These are phyloP conservation scores for Parsonsia alboflavescens DNA, from an alignment of 257 asterid genomes.

Conservation along the genomic window DNA sequence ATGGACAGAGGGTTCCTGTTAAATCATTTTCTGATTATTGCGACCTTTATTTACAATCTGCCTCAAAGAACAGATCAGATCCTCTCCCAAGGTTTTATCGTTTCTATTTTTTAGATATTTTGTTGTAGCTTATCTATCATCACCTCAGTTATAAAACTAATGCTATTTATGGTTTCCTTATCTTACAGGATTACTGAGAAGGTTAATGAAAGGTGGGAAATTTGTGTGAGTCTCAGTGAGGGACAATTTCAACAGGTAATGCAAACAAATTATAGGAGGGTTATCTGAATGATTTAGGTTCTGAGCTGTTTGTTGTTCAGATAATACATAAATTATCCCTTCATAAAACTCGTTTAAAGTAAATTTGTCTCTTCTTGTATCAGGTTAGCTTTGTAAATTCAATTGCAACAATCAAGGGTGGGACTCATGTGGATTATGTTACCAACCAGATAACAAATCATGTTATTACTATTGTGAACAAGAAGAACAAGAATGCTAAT, in stretches of 20 bases:
- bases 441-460: constrained; percentile 81
- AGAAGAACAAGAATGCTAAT: constrained; percentile 66
- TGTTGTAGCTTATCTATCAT: constrained; percentile 1
- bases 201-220: constrained; percentile 86
- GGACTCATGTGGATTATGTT: constrained; percentile 93
- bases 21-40: constrained; percentile 74
- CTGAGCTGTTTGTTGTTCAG: not conserved
- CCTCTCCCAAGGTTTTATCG: constrained; percentile 46
- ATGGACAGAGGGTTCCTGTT: constrained; percentile 63
- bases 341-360: not conserved
- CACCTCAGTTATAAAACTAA: not conserved
- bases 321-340: not conserved
- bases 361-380: not conserved
- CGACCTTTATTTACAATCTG: constrained; percentile 64
- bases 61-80: constrained; percentile 39
- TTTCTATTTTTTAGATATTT: not conserved
- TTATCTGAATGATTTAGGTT: not conserved
- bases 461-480: constrained; percentile 61
- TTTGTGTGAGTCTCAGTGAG: constrained; percentile 83
- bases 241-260: constrained; percentile 95
- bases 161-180: not conserved
- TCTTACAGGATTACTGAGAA: constrained; percentile 62
- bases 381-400: constrained; percentile 97
- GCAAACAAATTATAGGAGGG: constrained; percentile 6
- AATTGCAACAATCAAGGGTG: constrained; percentile 96